phyloP scores from a whole-genome alignment of 768 basidiomycete species.

The Termitomyces titanicus region DNA sequence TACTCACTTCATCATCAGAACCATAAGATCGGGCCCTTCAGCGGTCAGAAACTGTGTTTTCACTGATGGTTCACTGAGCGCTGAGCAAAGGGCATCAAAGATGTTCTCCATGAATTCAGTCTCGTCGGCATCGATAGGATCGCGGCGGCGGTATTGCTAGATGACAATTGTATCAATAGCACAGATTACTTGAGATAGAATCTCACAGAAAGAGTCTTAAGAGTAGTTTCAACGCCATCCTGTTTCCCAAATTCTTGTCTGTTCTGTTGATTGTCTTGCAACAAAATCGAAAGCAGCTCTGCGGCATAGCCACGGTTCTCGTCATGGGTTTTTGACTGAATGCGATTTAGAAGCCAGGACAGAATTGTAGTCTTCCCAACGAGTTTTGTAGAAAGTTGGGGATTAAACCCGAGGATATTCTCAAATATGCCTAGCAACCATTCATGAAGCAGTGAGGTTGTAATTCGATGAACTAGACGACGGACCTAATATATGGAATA shows the following conservation, averaged over 20 bases:
- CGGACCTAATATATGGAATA: constrained; percentile 88
- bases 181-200: background rate
- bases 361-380: constrained; percentile 74
- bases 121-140: constrained; percentile 87
- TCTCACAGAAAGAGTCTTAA: constrained; percentile 80
- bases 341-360: constrained; percentile 74
- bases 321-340: constrained; percentile 70
- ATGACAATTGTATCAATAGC: background rate
- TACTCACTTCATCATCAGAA: constrained; percentile 93
- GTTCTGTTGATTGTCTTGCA: constrained; percentile 72
- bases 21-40: constrained; percentile 96
- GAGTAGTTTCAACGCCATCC: constrained; percentile 73
- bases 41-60: constrained; percentile 82
- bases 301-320: constrained; percentile 93
- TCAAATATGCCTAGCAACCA: constrained; percentile 75
- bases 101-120: constrained; percentile 97
- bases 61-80: constrained; percentile 71
- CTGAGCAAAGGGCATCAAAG: constrained; percentile 87
- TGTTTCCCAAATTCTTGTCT: constrained; percentile 64
- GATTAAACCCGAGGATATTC: constrained; percentile 85
- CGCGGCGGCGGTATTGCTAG: constrained; percentile 83
- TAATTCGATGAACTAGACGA: background rate
- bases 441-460: background rate
- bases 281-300: constrained; percentile 86
- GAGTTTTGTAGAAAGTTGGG: constrained; percentile 65